phyloP scores from a whole-genome alignment of 176 grass and related monocot species.

The Otatea glauca region DNA sequence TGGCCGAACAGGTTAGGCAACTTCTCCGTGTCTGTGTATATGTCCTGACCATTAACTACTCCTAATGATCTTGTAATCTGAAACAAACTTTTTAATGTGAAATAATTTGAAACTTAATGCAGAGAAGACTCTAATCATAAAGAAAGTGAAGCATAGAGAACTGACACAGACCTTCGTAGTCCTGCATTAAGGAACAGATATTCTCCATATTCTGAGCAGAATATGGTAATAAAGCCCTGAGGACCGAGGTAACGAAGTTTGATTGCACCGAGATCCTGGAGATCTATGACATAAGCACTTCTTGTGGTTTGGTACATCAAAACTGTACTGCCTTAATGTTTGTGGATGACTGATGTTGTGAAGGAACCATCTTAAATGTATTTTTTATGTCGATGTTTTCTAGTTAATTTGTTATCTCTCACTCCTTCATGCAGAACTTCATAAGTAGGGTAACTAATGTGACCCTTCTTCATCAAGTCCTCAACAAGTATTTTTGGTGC shows the following conservation, averaged over 20 bases:
- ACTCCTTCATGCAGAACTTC: slow-evolving; percentile 90
- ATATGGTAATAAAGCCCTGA: background rate
- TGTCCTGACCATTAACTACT: background rate
- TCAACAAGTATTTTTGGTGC: slow-evolving; percentile 97
- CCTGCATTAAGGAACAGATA: slow-evolving; percentile 31
- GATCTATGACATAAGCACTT: slow-evolving; percentile 26
- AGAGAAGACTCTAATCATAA: background rate
- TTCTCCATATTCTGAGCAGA: slow-evolving; percentile 38
- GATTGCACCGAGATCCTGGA: slow-evolving; percentile 12
- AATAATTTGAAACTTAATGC: background rate
- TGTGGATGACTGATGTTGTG: slow-evolving; percentile 23
- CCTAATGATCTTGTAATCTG: background rate
- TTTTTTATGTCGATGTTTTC: slow-evolving; percentile 39
- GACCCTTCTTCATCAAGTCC: slow-evolving; percentile 89
- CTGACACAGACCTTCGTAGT: background rate
- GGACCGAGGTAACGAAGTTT: slow-evolving; percentile 13
- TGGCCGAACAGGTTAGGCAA: slow-evolving; percentile 12
- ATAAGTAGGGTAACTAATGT: slow-evolving; percentile 86
- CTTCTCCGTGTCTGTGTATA: background rate
- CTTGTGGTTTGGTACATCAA: slow-evolving; percentile 15
- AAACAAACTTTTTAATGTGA: background rate
- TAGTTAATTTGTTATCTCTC: slow-evolving; percentile 73
- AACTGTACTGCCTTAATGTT: slow-evolving; percentile 11
- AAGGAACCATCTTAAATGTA: slow-evolving; percentile 32
- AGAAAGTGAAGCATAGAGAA: slow-evolving; percentile 16